phyloP scores from a whole-genome alignment of 2,329 filamentous ascomycete genomes.

The Fusarium sp. region DNA sequence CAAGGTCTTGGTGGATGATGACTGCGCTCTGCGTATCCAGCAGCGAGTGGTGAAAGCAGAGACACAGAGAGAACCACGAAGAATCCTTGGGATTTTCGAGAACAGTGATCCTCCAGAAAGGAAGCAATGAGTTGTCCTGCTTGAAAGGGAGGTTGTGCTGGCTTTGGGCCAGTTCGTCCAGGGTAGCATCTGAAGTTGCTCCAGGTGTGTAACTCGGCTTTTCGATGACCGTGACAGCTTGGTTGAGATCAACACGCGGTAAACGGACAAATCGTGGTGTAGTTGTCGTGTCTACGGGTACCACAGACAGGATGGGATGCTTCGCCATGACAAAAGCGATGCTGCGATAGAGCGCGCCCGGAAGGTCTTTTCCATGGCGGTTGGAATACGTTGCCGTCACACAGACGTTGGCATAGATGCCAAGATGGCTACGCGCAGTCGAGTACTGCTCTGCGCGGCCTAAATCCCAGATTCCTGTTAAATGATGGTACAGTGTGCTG shows the following conservation, averaged over 20 bases:
- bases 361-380: background rate
- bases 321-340: background rate
- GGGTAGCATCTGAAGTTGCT: background rate
- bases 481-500: background rate
- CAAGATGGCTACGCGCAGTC: slow-evolving; percentile 4
- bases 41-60: background rate
- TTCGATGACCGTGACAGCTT: background rate
- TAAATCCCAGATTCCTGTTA: background rate
- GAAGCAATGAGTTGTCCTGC: background rate
- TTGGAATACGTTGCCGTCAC: background rate
- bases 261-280: background rate
- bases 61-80: background rate
- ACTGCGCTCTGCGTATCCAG: background rate
- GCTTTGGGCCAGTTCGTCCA: background rate
- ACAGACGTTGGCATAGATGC: slow-evolving; percentile 2
- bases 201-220: background rate
- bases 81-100: background rate
- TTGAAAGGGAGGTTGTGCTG: background rate
- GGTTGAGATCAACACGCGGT: background rate
- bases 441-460: slow-evolving; percentile 7
- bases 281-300: background rate
- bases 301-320: background rate
- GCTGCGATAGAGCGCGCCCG: background rate
- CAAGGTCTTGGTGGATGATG: background rate
- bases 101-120: background rate